Base-by-base conservation (phyloP, 805 yeast genomes). In the Komagataella mondaviorum region DNA sequence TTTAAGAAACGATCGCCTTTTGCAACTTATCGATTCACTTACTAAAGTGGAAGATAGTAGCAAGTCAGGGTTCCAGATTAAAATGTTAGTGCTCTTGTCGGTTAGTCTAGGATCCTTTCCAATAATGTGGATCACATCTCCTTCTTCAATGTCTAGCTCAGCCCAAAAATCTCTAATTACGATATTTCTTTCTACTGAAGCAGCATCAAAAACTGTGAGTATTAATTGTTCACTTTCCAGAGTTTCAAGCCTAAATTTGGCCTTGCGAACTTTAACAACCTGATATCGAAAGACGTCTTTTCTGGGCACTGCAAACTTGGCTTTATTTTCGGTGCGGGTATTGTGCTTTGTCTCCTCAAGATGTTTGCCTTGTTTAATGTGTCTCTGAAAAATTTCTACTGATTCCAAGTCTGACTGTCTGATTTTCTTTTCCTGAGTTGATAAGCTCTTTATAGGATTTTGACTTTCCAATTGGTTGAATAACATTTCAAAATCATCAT, bases 21-120 rank as follows among this genome's bases (percentile, higher is more conserved):
- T 70, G 61, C 99, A 93, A 17, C 70, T 72, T 30, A 88, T 68
- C 1, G 91, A 83, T 46, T 85, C 85, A 1, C 96, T 83, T 1
- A 89, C 77, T 3, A 83, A 69, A 0, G 98, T 93, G 2, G 96
- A 89, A 0, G 96, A 78, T 0, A 91, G 67, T 10, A 93, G 66
- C 3, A 78, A 66, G 61, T 93, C 98, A 0, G 99, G 99, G 56
- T 85, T 78, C 75, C 93, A 76, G 18, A 91, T 74, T 24, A 90
- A 64, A n/a, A 89, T 62, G 56, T 84, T 80, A 39, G 72, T 66
- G 53, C 75, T 74, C 48, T 72, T 70, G 56, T 83, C 86, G 6
- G 83, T 73, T 2, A 81, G 55, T 17, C 63, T 65, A 1, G 75
- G 72, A 45, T 63, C 65, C 3, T 64, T 72, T 4, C 82, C 75